A percentile compares a stretch with the other conserved stretches of the same genome.
Conservation (phyloP, 1,284 basidiomycete genomes). For the Apiotrichum siamense region DNA sequence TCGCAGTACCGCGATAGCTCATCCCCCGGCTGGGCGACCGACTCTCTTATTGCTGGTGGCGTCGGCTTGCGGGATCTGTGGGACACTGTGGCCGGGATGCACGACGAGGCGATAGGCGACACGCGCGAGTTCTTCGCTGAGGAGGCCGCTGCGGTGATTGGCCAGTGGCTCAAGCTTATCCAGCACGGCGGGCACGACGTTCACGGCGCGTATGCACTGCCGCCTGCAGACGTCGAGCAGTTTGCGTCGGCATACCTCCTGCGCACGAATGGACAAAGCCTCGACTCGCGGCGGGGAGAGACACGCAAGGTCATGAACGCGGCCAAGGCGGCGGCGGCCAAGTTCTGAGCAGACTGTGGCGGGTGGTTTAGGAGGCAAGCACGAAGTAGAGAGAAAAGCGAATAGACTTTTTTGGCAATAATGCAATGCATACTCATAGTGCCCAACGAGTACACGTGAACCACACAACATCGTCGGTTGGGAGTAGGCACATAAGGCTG, state of each 20-base stretch:
- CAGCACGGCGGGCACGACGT: not conserved
- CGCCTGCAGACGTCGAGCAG: slow-evolving; percentile 29
- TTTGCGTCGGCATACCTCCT: slow-evolving; percentile 38
- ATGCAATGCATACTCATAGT: too few species aligned
- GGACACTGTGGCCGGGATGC: slow-evolving; percentile 29
- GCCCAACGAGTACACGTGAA: too few species aligned
- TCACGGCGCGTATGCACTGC: slow-evolving; percentile 7
- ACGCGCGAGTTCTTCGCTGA: slow-evolving; percentile 39
- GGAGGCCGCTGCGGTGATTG: slow-evolving; percentile 33
- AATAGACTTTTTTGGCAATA: too few species aligned
- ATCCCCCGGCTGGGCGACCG: slow-evolving; percentile 25
- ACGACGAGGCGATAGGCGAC: slow-evolving; percentile 33
- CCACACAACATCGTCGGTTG: too few species aligned
- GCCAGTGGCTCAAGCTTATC: slow-evolving; percentile 18
- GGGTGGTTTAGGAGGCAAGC: too few species aligned
- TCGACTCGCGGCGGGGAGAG: slow-evolving; percentile 20
- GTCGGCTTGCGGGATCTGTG: slow-evolving; percentile 34
- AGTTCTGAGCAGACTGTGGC: too few species aligned
- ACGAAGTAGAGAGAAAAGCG: too few species aligned
- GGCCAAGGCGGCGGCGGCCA: slow-evolving; percentile 33
- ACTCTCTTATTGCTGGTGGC: slow-evolving; percentile 34
- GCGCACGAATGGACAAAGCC: slow-evolving; percentile 14
- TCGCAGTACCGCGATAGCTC: slow-evolving; percentile 3
- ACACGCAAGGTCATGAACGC: slow-evolving; percentile 30
- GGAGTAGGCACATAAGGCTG: too few species aligned